These are phyloP conservation scores for Candida boleticola DNA, from an alignment of 805 yeast genomes.

Conservation along the genomic window DNA sequence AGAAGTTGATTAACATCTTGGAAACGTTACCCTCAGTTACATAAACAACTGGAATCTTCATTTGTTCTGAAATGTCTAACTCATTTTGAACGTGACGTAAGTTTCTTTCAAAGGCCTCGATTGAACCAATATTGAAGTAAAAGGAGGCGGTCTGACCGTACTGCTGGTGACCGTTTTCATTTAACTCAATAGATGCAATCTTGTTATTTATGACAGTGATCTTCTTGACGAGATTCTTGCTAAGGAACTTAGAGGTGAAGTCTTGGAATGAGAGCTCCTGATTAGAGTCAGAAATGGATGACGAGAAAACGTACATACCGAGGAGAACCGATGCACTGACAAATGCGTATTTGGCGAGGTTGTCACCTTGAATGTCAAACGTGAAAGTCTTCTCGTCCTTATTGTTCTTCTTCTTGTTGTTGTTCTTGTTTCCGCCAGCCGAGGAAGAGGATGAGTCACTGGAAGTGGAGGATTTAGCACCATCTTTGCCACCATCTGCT, in stretches of 20 bases:
- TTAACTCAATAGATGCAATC: slow-evolving; percentile 68
- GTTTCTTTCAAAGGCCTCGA: slow-evolving; percentile 82
- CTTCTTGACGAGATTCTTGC: slow-evolving; percentile 72
- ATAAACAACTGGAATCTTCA: slow-evolving; percentile 80
- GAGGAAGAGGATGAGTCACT: not conserved
- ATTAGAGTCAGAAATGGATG: slow-evolving; percentile 16
- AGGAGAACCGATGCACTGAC: slow-evolving; percentile 31
- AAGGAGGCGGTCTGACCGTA: slow-evolving; percentile 28
- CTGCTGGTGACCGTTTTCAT: slow-evolving; percentile 57
- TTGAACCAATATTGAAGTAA: slow-evolving; percentile 81
- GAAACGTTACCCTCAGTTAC: slow-evolving; percentile 66
- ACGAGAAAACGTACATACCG: slow-evolving; percentile 20
- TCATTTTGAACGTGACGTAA: slow-evolving; percentile 74
- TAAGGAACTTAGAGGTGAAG: slow-evolving; percentile 70
- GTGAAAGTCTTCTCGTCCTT: slow-evolving; percentile 12
- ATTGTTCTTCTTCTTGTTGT: slow-evolving; percentile 5
- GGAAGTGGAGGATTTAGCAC: not conserved
- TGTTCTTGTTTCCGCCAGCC: slow-evolving; percentile 1
- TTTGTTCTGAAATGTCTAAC: slow-evolving; percentile 54
- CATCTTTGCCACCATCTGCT: not conserved
- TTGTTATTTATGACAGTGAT: slow-evolving; percentile 75
- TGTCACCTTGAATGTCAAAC: slow-evolving; percentile 23
- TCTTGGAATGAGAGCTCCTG: slow-evolving; percentile 87
- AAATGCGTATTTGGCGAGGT: slow-evolving; percentile 27
- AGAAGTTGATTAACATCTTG: slow-evolving; percentile 63